phyloP scores from a whole-genome alignment of 192 early-diverging fungal species.

The Linnemannia schmuckeri region DNA sequence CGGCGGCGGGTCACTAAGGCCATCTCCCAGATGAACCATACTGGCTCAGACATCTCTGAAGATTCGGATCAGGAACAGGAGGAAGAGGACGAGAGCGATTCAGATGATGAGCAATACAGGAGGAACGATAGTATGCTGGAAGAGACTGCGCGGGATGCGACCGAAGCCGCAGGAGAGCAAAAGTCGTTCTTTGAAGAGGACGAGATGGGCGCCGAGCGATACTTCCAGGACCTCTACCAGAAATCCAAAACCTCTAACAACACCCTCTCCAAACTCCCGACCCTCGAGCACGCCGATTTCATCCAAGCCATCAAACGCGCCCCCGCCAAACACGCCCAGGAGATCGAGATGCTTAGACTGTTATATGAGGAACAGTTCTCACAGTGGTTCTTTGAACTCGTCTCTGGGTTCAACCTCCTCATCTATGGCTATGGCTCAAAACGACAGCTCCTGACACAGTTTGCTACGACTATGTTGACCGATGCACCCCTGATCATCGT shows the following conservation, averaged over 20 bases:
- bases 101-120: conserved; percentile 10
- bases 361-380: conserved; percentile 76
- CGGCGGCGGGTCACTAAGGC: conserved; percentile 14
- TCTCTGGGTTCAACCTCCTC: conserved; percentile 86
- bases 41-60: conserved; percentile 47
- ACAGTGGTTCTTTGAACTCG: conserved; percentile 93
- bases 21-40: conserved; percentile 31
- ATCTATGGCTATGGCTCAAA: conserved; percentile 98
- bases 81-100: conserved; percentile 47
- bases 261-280: conserved; percentile 85
- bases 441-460: conserved; percentile 79
- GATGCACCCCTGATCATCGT: conserved; percentile 80
- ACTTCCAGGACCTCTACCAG: conserved; percentile 81
- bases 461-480: conserved; percentile 68
- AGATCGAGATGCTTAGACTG: conserved; percentile 65
- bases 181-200: conserved; percentile 58
- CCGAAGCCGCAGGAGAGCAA: conserved; percentile 7
- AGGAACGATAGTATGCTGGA: conserved; percentile 34
- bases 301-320: conserved; percentile 63
- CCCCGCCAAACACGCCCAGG: conserved; percentile 71
- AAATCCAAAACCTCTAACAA: conserved; percentile 83
- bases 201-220: conserved; percentile 75
- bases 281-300: conserved; percentile 80
- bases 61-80: conserved; percentile 32
- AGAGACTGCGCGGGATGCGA: conserved; percentile 27